These are phyloP conservation scores for Primulina eburnea DNA, from an alignment of 257 asterid genomes.

Conservation along the genomic window DNA sequence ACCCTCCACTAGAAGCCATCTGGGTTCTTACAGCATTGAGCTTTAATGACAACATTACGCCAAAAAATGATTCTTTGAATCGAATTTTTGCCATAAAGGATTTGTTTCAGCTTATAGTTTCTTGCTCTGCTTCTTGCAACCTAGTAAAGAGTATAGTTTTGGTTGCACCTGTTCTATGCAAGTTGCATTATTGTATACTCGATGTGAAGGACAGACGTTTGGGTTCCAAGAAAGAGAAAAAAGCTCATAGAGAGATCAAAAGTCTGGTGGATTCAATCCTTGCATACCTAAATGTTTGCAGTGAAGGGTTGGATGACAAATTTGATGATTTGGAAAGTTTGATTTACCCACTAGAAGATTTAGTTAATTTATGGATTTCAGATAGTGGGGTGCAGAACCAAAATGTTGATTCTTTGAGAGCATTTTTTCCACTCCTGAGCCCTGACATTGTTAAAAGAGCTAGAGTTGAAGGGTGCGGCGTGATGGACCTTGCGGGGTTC, in stretches of 20 bases:
- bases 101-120: conserved; percentile 47
- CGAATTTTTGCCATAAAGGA: conserved; percentile 39
- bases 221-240: conserved; percentile 48
- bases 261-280: conserved; percentile 51
- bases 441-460: conserved; percentile 29
- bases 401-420: conserved; percentile 29
- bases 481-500: conserved; percentile 51
- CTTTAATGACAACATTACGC: conserved; percentile 26
- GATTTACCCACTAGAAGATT: conserved; percentile 42
- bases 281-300: conserved; percentile 48
- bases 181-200: conserved; percentile 31
- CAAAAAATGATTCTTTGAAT: conserved; percentile 32
- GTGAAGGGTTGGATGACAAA: conserved; percentile 34
- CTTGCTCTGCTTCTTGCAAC: conserved; percentile 52
- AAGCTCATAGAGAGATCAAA: conserved; percentile 41
- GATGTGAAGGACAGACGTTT: conserved; percentile 38
- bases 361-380: conserved; percentile 53
- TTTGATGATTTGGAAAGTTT: conserved; percentile 35
- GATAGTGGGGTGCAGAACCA: conserved; percentile 23
- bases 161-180: conserved; percentile 56
- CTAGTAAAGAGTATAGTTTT: conserved; percentile 43
- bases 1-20: conserved; percentile 66
- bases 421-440: conserved; percentile 58
- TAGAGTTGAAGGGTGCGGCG: conserved; percentile 36
- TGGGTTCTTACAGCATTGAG: conserved; percentile 57